Evolutionary conservation across 148 eudicot genomes (phyloP).

Genomic region (Rhododendron williamsianum): DNA sequence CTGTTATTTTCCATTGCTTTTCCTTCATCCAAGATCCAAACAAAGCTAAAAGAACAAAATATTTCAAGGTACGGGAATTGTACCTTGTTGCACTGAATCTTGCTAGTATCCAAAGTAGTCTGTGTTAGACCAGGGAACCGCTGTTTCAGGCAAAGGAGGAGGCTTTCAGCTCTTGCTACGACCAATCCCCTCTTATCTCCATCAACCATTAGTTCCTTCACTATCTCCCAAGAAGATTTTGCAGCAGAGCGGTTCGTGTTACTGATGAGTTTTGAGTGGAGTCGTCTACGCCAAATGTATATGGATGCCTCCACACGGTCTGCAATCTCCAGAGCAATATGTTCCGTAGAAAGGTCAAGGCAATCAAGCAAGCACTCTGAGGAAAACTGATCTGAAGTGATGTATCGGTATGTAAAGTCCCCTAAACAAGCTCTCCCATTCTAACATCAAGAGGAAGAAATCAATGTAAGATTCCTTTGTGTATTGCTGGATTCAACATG

Average conservation of each 20-base stretch:
- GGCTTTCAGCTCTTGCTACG: conserved; percentile 72
- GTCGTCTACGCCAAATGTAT: conserved; percentile 61
- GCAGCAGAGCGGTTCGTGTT: conserved; percentile 41
- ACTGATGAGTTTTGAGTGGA: conserved; percentile 32
- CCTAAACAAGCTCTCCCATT: conserved; percentile 78
- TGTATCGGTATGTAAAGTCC: conserved; percentile 67
- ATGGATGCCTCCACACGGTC: conserved; percentile 80
- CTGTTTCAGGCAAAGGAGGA: conserved; percentile 64
- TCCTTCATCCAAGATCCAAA: not conserved
- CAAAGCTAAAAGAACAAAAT: not conserved
- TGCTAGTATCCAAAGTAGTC: conserved; percentile 65
- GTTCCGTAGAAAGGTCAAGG: conserved; percentile 68
- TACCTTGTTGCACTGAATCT: conserved; percentile 83
- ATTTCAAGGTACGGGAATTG: not conserved
- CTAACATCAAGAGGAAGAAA: conserved; percentile 23
- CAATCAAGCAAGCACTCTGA: conserved; percentile 75
- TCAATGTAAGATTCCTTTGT: not conserved
- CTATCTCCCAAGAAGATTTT: conserved; percentile 77
- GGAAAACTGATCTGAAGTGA: conserved; percentile 67
- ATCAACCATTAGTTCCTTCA: conserved; percentile 63
- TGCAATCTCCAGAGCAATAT: conserved; percentile 67
- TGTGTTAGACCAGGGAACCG: conserved; percentile 80
- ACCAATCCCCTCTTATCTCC: conserved; percentile 67
- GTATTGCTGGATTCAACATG: not conserved
- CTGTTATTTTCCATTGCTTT: not conserved